Conservation (phyloP, 768 basidiomycete species). For the Tricholomella constricta region DNA sequence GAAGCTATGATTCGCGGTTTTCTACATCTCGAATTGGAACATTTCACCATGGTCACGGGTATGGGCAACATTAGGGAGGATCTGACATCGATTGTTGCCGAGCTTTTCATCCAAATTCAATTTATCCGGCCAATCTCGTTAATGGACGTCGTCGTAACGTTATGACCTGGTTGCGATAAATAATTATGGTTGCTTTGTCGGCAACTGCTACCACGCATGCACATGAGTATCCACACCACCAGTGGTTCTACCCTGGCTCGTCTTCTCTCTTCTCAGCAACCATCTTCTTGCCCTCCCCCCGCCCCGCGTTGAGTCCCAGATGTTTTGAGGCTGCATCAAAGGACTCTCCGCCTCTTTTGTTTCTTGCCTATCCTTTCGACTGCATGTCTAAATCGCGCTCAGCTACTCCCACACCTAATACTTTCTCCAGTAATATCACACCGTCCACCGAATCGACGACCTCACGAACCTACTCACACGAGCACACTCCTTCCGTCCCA, state of each 20-base stretch:
- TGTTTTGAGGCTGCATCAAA: slow-evolving; percentile 45
- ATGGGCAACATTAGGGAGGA: slow-evolving; percentile 7
- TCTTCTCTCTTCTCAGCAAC: slow-evolving; percentile 13
- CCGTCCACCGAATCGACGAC: slow-evolving; percentile 36
- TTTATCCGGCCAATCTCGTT: slow-evolving; percentile 4
- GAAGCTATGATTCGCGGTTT: slow-evolving; percentile 1
- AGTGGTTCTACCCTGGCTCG: slow-evolving; percentile 22
- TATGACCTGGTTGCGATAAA: slow-evolving; percentile 18
- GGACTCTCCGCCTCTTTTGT: slow-evolving; percentile 37
- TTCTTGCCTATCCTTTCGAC: slow-evolving; percentile 30
- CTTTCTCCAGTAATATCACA: slow-evolving; percentile 37
- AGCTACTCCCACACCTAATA: slow-evolving; percentile 46
- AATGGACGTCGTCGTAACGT: slow-evolving; percentile 8
- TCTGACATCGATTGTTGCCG: slow-evolving; percentile 12
- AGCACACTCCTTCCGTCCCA: slow-evolving; percentile 30
- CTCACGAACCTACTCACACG: slow-evolving; percentile 46
- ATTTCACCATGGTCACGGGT: slow-evolving; percentile 14
- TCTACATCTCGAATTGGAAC: not conserved
- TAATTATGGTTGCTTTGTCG: slow-evolving; percentile 21
- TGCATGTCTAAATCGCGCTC: slow-evolving; percentile 55
- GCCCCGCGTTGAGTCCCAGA: slow-evolving; percentile 32
- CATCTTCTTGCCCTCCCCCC: slow-evolving; percentile 25
- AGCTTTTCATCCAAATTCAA: slow-evolving; percentile 5
- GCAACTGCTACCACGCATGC: slow-evolving; percentile 16
- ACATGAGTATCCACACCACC: slow-evolving; percentile 22